phyloP scores from a whole-genome alignment of 2,329 filamentous ascomycete genomes.

The Emergomyces pasteurianus region DNA sequence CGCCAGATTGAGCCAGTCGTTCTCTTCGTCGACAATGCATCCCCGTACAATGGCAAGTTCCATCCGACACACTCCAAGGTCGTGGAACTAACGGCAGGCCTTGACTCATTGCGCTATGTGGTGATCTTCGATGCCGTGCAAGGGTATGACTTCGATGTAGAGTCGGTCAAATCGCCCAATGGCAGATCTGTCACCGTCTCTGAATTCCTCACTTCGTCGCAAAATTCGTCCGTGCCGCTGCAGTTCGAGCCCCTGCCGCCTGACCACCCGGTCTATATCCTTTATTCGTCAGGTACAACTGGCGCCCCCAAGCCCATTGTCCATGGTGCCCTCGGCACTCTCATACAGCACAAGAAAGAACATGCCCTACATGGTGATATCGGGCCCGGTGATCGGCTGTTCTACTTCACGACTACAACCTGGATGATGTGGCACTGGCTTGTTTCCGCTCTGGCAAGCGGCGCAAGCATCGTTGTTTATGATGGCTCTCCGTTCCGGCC shows the following conservation, averaged over 20 bases:
- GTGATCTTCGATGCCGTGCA: slow-evolving; percentile 61
- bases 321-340: slow-evolving; percentile 76
- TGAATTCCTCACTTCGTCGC: slow-evolving; percentile 35
- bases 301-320: slow-evolving; percentile 83
- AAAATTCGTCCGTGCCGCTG: slow-evolving; percentile 29
- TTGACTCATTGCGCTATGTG: slow-evolving; percentile 57
- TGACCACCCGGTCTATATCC: slow-evolving; percentile 82
- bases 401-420: slow-evolving; percentile 90
- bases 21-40: slow-evolving; percentile 77
- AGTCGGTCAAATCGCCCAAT: slow-evolving; percentile 21
- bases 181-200: slow-evolving; percentile 32
- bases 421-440: slow-evolving; percentile 99
- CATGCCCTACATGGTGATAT: slow-evolving; percentile 80
- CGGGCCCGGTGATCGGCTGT: slow-evolving; percentile 56
- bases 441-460: slow-evolving; percentile 70
- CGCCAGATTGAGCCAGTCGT: slow-evolving; percentile 73
- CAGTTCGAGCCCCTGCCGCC: slow-evolving; percentile 67
- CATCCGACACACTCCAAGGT: slow-evolving; percentile 75
- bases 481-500: slow-evolving; percentile 84
- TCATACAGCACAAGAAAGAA: slow-evolving; percentile 96
- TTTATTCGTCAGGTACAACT: slow-evolving; percentile 89
- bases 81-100: slow-evolving; percentile 55
- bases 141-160: slow-evolving; percentile 25
- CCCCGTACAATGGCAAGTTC: slow-evolving; percentile 80
- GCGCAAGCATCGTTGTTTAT: slow-evolving; percentile 75